phyloP scores from a whole-genome alignment of 345 rosid species.

The Camelina sativa region DNA sequence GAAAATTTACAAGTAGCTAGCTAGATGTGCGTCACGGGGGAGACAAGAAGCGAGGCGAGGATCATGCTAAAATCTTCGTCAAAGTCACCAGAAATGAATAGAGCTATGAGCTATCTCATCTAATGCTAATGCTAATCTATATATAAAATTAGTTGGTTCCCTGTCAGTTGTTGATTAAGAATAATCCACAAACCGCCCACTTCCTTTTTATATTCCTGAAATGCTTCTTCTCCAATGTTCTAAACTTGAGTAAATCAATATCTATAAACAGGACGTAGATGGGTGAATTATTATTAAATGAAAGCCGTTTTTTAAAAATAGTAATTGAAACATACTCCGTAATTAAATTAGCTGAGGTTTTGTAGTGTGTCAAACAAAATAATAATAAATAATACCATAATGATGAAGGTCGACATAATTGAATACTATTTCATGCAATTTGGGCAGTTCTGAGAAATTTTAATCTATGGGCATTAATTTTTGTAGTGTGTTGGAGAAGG shows the following conservation, averaged over 20 bases:
- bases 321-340: background rate
- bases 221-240: conserved; percentile 42
- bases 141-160: conserved; percentile 34
- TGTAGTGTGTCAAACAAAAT: background rate
- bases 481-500: no score
- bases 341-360: background rate
- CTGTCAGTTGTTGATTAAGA: conserved; percentile 43
- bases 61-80: conserved; percentile 38
- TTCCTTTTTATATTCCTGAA: conserved; percentile 34
- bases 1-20: background rate
- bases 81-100: conserved; percentile 13
- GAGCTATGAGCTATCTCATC: no score
- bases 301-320: background rate
- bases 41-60: conserved; percentile 40
- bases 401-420: background rate
- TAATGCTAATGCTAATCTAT: no score
- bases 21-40: conserved; percentile 31
- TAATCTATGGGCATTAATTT: no score
- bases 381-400: background rate
- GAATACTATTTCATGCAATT: background rate
- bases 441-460: no score
- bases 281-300: background rate
- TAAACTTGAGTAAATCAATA: conserved; percentile 32
- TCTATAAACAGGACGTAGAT: background rate
- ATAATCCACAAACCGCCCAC: conserved; percentile 40